Evolutionary conservation across 2,329 filamentous ascomycete genomes (phyloP), one percentile per base, ranked within the genome.

Genomic region (Hyphodiscus sp.): DNA sequence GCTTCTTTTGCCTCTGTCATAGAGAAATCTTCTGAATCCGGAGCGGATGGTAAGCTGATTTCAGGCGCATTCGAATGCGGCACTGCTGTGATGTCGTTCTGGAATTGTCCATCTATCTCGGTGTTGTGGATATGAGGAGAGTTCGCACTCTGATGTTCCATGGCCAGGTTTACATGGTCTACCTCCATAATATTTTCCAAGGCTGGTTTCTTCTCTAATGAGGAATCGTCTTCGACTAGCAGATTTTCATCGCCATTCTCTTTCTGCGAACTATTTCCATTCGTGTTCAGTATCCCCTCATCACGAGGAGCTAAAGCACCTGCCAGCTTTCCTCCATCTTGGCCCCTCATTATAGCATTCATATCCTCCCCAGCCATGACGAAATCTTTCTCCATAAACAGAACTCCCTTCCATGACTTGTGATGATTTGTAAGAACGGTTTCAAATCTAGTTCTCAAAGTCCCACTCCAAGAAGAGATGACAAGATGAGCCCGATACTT

Each of bases 401-500:
- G 78, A 20, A 95, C 80, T 0, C 85, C 84, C 67, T 84, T 90
- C 92, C 94, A 99, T 29, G 81, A 80, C 59, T 79, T 73, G 69
- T 96, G 86, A 65, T 87, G 81, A 58, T 82, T 82, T 2, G 73
- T 73, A 20, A 99, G 73, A 2, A 89, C 79, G 0, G 78, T 87
- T 62, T 96, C 87, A 68, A 95, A 95, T 41, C 94, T 80, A 65
- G 87, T 77, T 66, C 83, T 86, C 66, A 99, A 73, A 56, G 78
- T 76, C 11, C 89, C 88, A 30, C 83, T 80, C 74, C 91, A 97
- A 0, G 86, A 89, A 61, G 86, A 89, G 53, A 97, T 71, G 52
- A 82, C 83, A 45, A 97, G 68, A 70, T 95, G 86, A 8, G 84
- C 76, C 49, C 85, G 80, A 67, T 81, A 91, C 8, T 68, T 72